phyloP scores from a whole-genome alignment of 2,329 filamentous ascomycete genomes.

The Diaporthe sp. region DNA sequence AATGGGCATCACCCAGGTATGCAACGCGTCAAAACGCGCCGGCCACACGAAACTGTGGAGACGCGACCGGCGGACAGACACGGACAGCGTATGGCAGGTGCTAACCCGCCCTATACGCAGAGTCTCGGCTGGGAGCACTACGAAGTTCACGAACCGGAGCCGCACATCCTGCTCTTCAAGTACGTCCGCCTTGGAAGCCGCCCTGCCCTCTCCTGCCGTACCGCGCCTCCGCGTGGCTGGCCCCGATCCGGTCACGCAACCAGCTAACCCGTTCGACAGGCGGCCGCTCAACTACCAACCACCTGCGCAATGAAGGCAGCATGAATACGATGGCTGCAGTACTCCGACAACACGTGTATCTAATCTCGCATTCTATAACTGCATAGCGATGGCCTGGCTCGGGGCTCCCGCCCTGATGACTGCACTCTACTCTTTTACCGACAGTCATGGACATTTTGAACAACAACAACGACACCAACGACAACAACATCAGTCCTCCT shows the following conservation, averaged over 20 bases:
- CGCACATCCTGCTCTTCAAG: constrained; percentile 99
- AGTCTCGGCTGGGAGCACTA: constrained; percentile 99
- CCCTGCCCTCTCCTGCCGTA: too few species aligned
- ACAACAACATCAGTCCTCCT: constrained; percentile 13
- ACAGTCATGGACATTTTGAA: constrained; percentile 7
- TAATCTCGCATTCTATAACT: constrained; percentile 49
- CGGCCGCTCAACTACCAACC: constrained; percentile 89
- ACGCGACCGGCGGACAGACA: constrained; percentile 8
- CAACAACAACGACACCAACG: background rate
- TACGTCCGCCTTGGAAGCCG: constrained; percentile 62
- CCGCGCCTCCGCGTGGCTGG: background rate
- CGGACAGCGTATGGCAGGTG: constrained; percentile 37
- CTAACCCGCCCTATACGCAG: constrained; percentile 60
- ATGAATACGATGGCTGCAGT: constrained; percentile 36
- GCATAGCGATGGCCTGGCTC: constrained; percentile 46
- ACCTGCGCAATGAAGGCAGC: constrained; percentile 63
- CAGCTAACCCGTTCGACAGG: constrained; percentile 61
- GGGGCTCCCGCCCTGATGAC: constrained; percentile 33
- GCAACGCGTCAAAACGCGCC: constrained; percentile 44
- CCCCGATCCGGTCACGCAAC: constrained; percentile 13
- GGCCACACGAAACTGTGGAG: constrained; percentile 21
- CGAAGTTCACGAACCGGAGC: constrained; percentile 98
- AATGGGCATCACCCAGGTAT: constrained; percentile 95
- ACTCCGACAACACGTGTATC: constrained; percentile 44
- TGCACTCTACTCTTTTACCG: constrained; percentile 26